These are phyloP conservation scores for Pichia sp. DNA, from an alignment of 1,139 yeast species.

Conservation along the genomic window DNA sequence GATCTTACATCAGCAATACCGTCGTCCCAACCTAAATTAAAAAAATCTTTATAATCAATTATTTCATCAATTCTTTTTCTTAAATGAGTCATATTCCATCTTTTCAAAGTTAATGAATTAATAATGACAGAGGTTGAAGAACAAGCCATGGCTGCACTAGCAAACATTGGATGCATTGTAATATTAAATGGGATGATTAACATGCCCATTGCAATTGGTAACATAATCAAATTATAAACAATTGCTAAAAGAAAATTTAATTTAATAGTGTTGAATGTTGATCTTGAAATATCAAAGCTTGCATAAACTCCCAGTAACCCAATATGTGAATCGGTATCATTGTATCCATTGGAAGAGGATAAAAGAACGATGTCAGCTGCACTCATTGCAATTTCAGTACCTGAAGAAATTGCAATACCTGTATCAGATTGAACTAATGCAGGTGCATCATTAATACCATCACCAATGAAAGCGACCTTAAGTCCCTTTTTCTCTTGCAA, in stretches of 20 bases:
- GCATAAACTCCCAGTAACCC: constrained; percentile 57
- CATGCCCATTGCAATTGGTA: constrained; percentile 95
- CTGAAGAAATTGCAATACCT: constrained; percentile 87
- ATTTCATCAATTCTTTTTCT: neutral
- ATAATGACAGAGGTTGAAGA: constrained; percentile 85
- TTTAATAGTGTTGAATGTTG: constrained; percentile 71
- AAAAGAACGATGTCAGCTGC: constrained; percentile 90
- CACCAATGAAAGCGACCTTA: constrained; percentile 83
- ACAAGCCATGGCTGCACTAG: constrained; percentile 91
- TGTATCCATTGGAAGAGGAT: constrained; percentile 17
- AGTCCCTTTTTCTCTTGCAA: constrained; percentile 40
- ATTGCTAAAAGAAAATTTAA: constrained; percentile 82
- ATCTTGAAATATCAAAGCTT: constrained; percentile 65
- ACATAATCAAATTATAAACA: constrained; percentile 77
- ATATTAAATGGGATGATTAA: constrained; percentile 70
- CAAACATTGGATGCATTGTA: constrained; percentile 79
- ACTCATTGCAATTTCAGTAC: constrained; percentile 94
- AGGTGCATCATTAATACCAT: constrained; percentile 84
- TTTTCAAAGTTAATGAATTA: constrained; percentile 66
- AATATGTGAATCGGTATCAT: constrained; percentile 5
- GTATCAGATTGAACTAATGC: constrained; percentile 84
- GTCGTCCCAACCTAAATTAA: constrained; percentile 9
- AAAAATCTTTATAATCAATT: neutral
- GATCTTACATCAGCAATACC: constrained; percentile 8
- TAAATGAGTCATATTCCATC: constrained; percentile 41